These are phyloP conservation scores for Candida mesenterica DNA, from an alignment of 1,139 yeast genomes.

Conservation along the genomic window DNA sequence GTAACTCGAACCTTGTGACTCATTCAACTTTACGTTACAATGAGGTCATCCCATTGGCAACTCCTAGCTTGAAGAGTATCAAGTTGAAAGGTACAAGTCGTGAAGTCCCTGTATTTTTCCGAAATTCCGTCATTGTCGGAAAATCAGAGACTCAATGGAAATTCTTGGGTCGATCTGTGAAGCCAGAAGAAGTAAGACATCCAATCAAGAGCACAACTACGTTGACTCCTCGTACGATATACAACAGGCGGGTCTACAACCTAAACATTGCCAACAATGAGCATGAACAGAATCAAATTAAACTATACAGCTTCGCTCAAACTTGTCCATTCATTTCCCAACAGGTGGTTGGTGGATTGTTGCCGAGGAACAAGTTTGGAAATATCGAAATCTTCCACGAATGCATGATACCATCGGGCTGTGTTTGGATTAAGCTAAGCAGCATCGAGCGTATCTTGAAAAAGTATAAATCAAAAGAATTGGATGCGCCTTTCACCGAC, in stretches of 20 bases:
- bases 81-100: conserved; percentile 13
- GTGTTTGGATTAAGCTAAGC: conserved; percentile 30
- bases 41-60: conserved; percentile 21
- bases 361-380: conserved; percentile 35
- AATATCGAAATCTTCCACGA: conserved; percentile 34
- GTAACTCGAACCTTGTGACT: conserved; percentile 32
- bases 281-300: conserved; percentile 23
- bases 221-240: conserved; percentile 25
- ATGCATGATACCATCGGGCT: conserved; percentile 34
- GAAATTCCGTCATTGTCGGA: conserved; percentile 27
- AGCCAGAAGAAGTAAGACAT: conserved; percentile 16
- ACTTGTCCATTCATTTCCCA: conserved; percentile 29
- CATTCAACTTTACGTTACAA: conserved; percentile 28
- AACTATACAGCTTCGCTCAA: conserved; percentile 30
- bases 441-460: conserved; percentile 24
- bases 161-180: conserved; percentile 35
- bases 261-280: conserved; percentile 19
- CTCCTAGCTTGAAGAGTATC: conserved; percentile 17
- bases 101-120: conserved; percentile 24
- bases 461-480: conserved; percentile 11
- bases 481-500: conserved; percentile 7
- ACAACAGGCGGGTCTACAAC: conserved; percentile 21
- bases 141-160: conserved; percentile 42
- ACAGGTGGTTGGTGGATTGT: conserved; percentile 13
- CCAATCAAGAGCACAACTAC: conserved; percentile 25